Conservation (phyloP, 176 grass and related monocot genomes). For the Miscanthus lutarioriparius region DNA sequence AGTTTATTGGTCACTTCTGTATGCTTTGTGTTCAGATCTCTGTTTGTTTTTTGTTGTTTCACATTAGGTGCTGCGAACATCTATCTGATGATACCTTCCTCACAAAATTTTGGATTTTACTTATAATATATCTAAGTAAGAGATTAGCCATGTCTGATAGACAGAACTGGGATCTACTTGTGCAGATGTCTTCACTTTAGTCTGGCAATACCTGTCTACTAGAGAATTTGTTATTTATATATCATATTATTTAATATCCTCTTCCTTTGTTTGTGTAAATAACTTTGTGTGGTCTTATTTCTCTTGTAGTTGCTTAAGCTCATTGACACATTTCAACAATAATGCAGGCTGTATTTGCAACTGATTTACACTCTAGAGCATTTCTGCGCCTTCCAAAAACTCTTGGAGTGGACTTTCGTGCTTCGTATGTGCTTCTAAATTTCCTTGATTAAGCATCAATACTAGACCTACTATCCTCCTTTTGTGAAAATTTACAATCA, state of each 20-base stretch:
- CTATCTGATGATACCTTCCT: not conserved
- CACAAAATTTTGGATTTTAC: not conserved
- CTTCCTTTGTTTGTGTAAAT: not conserved
- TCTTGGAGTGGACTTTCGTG: constrained; percentile 95
- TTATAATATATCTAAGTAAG: constrained; percentile 1
- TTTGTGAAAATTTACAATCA: not conserved
- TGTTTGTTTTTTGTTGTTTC: not conserved
- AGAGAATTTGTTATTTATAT: not conserved
- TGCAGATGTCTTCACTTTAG: not conserved
- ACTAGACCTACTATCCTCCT: not conserved
- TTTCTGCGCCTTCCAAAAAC: constrained; percentile 94
- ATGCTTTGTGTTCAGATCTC: not conserved
- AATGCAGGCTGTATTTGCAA: constrained; percentile 85
- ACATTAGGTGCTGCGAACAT: not conserved
- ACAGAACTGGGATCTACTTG: not conserved
- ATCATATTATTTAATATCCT: not conserved
- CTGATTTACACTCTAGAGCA: constrained; percentile 86
- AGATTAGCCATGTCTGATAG: not conserved
- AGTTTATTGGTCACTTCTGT: not conserved
- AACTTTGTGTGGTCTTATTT: not conserved
- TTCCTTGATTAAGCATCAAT: constrained; percentile 23
- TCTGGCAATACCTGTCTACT: not conserved
- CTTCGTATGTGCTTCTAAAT: constrained; percentile 69
- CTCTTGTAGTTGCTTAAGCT: constrained; percentile 6
- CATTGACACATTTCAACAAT: constrained; percentile 14